Percentiles rank a stretch among this genome's conserved stretches.
These are phyloP conservation scores for Alternaria sp. DNA, from an alignment of 2,329 filamentous ascomycete species.

Conservation along the genomic window DNA sequence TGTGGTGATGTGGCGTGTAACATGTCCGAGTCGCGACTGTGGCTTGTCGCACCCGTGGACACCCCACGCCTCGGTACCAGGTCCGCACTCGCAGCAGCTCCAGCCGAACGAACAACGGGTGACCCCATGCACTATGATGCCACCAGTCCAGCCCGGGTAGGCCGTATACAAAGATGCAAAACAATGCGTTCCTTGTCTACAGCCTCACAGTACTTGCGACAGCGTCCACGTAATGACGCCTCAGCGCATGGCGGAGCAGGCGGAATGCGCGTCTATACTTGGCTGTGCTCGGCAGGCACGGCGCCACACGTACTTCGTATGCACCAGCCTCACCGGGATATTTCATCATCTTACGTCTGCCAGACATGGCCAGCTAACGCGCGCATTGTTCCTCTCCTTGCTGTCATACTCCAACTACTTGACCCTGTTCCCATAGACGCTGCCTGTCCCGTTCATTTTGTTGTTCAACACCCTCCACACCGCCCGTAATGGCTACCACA, in stretches of 20 bases:
- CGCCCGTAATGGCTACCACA: constrained; percentile 41
- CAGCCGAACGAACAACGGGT: constrained; percentile 16
- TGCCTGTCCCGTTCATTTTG: constrained; percentile 3
- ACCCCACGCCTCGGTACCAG: constrained; percentile 28
- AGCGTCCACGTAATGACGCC: constrained; percentile 39
- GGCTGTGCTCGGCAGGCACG: constrained; percentile 30
- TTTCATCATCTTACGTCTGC: constrained; percentile 26
- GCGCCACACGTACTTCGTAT: constrained; percentile 34
- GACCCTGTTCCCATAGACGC: background rate
- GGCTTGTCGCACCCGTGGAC: constrained; percentile 29
- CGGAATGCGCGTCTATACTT: constrained; percentile 26
- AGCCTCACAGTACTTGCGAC: constrained; percentile 28
- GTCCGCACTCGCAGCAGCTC: constrained; percentile 16
- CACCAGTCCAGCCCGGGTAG: background rate
- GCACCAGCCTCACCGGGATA: constrained; percentile 38
- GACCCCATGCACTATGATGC: constrained; percentile 22
- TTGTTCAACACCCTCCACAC: background rate
- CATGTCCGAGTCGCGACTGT: constrained; percentile 17
- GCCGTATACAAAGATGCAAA: background rate
- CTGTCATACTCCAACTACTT: background rate
- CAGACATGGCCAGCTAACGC: constrained; percentile 14
- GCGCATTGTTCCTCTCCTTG: constrained; percentile 7
- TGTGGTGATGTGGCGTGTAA: background rate
- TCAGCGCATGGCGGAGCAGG: constrained; percentile 38
- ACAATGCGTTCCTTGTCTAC: background rate